Percentiles rank a stretch among this genome's conserved stretches.
These are phyloP conservation scores for Aspergillus novofumigatus DNA, from an alignment of 2,329 filamentous ascomycete genomes.

Conservation along the genomic window DNA sequence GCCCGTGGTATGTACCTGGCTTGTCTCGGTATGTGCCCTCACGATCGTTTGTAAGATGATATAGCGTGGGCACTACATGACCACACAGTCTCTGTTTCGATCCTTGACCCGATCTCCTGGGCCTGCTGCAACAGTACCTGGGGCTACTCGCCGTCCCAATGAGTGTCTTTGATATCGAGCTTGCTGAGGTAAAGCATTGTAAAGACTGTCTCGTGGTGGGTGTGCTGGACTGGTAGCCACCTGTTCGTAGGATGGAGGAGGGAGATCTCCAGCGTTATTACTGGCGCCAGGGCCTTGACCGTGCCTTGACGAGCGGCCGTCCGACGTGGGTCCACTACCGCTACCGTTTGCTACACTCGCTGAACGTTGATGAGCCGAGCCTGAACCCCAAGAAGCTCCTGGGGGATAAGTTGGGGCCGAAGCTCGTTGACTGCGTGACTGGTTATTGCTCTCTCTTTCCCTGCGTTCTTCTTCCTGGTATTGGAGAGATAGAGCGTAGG, in stretches of 20 bases:
- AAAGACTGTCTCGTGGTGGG: constrained; percentile 38
- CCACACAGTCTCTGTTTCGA: constrained; percentile 41
- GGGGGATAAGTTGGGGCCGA: constrained; percentile 19
- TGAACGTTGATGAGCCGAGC: constrained; percentile 11
- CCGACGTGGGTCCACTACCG: constrained; percentile 8
- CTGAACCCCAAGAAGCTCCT: constrained; percentile 8
- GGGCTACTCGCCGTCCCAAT: constrained; percentile 12
- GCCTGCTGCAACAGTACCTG: constrained; percentile 9
- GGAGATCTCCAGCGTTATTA: constrained; percentile 48
- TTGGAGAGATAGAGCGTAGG: constrained; percentile 84
- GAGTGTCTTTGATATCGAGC: constrained; percentile 18
- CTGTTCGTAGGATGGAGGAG: constrained; percentile 64
- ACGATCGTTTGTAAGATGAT: neutral
- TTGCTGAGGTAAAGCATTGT: constrained; percentile 20
- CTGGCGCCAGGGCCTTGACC: constrained; percentile 24
- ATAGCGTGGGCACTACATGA: constrained; percentile 33
- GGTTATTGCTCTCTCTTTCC: constrained; percentile 47
- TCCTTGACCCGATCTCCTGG: constrained; percentile 20
- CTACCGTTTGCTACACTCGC: constrained; percentile 20
- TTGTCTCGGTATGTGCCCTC: neutral
- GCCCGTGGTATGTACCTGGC: neutral
- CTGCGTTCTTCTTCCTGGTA: constrained; percentile 88
- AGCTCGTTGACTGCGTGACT: constrained; percentile 19
- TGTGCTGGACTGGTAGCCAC: constrained; percentile 56
- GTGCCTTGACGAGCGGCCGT: constrained; percentile 22